phyloP scores from a whole-genome alignment of 1,284 basidiomycete species.

The Kwoniella shivajii region DNA sequence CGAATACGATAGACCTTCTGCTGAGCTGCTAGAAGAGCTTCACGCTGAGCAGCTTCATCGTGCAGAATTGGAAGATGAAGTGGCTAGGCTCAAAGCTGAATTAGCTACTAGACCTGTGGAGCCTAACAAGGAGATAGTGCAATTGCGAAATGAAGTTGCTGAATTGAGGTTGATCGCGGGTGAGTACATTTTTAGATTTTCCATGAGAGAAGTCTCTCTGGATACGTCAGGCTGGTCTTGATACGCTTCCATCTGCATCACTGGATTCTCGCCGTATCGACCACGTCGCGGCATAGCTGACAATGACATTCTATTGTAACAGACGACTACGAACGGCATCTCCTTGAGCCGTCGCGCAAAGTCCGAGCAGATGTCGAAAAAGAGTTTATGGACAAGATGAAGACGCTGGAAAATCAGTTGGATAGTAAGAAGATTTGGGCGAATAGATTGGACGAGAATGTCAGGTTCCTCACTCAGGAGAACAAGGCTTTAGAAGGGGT shows the following conservation, averaged over 20 bases:
- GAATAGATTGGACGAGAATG: slow-evolving; percentile 48
- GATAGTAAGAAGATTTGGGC: slow-evolving; percentile 56
- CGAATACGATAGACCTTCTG: slow-evolving; percentile 80
- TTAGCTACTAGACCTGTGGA: slow-evolving; percentile 46
- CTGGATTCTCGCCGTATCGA: too few relatives aligned
- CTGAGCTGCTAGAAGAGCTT: slow-evolving; percentile 84
- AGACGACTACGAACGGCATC: slow-evolving; percentile 55
- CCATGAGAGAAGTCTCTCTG: too few relatives aligned
- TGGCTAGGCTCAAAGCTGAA: slow-evolving; percentile 58
- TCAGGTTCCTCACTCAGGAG: slow-evolving; percentile 37
- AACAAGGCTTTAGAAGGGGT: slow-evolving; percentile 38
- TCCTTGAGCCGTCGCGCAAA: slow-evolving; percentile 69
- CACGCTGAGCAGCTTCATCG: slow-evolving; percentile 71
- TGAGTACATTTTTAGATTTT: too few relatives aligned
- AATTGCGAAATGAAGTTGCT: slow-evolving; percentile 46
- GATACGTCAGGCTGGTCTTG: too few relatives aligned
- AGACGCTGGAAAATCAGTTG: slow-evolving; percentile 62
- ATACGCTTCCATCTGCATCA: too few relatives aligned
- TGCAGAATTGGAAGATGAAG: slow-evolving; percentile 75
- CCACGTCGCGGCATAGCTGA: background rate
- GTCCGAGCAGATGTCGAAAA: slow-evolving; percentile 78
- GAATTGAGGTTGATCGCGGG: slow-evolving; percentile 50
- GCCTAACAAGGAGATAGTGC: slow-evolving; percentile 46
- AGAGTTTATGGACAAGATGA: slow-evolving; percentile 69
- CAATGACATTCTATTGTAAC: background rate